phyloP scores from a whole-genome alignment of 148 eudicot species.

The Fagopyrum esculentum region DNA sequence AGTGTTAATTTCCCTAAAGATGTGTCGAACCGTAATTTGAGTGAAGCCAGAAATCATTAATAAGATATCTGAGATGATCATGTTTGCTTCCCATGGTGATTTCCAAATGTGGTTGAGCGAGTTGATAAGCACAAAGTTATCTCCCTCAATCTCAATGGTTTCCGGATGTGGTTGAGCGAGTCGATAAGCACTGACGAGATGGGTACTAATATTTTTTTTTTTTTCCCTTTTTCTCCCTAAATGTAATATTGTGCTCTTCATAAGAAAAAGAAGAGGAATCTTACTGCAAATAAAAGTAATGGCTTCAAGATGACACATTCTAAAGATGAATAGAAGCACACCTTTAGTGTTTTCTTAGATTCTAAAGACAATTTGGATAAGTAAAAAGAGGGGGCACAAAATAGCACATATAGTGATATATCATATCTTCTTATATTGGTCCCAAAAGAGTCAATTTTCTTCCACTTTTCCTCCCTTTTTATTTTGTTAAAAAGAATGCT shows the following conservation, averaged over 20 bases:
- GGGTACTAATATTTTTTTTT: too few relatives aligned
- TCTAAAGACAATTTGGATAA: constrained; percentile 6
- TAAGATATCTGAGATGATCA: too few relatives aligned
- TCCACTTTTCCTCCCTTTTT: constrained; percentile 7
- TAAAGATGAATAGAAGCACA: constrained; percentile 10
- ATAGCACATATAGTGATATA: constrained; percentile 1
- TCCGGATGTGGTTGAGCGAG: too few relatives aligned
- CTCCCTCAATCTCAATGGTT: too few relatives aligned
- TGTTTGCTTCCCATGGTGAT: too few relatives aligned
- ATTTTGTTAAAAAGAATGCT: constrained; percentile 3
- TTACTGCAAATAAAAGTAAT: not conserved
- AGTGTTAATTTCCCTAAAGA: too few relatives aligned
- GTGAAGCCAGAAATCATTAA: too few relatives aligned
- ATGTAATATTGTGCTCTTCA: not conserved
- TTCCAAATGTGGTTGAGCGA: too few relatives aligned
- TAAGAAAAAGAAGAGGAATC: not conserved
- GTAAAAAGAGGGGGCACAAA: constrained; percentile 6
- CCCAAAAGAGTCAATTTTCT: not conserved
- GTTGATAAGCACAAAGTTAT: too few relatives aligned
- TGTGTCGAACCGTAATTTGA: too few relatives aligned
- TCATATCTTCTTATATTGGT: constrained; percentile 5
- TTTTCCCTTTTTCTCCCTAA: not conserved
- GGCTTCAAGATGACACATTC: constrained; percentile 9
- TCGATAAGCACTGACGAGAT: too few relatives aligned
- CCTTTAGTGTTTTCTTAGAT: not conserved